Base-by-base conservation (phyloP, 2,329 filamentous ascomycete species). In the Geosmithia morbida region DNA sequence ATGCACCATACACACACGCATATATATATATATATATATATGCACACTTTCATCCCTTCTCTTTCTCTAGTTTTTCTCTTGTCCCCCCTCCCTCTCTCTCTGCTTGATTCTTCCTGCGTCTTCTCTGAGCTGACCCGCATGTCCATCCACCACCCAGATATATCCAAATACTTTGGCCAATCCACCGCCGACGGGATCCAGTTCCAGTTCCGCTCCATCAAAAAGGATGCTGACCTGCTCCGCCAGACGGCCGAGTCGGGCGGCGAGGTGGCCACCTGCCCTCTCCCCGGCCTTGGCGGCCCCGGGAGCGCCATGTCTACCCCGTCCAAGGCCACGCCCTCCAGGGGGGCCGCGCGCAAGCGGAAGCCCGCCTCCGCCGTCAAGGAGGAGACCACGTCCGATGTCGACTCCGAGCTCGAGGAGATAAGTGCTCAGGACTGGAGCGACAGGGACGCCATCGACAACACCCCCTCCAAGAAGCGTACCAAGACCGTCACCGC, bases 121-220 rank as follows among this genome's bases (percentile, higher is more conserved):
- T n/a, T n/a, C n/a, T n/a, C n/a, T n/a, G n/a, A n/a, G n/a, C n/a
- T n/a, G n/a, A n/a, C n/a, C n/a, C n/a, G n/a, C n/a, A n/a, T n/a
- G n/a, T n/a, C n/a, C n/a, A n/a, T n/a, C n/a, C n/a, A n/a, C n/a
- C n/a, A n/a, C 46, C 11, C 45, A 81, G 77, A 77, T 42, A 79
- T 81, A 46, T 70, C 73, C 50, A 74, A 70, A 50, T 72, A 74
- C 59, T 81, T 77, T 52, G 77, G 76, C 22, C 74, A 77, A 48
- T 77, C 72, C 3, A 81, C 76, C 0, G 57, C 66, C 0, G 68
- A 69, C 18, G 77, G 77, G 8, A 69, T 81, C n/a, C 69, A 72
- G 52, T 81, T 76, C 56, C 76, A 80, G 54, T 79, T 81, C 55
- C 70, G 77, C 1, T 51, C 57, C 20, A 70, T 80, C 61, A 78